Evolutionary conservation across 2,329 filamentous ascomycete genomes (phyloP).

Genomic region (Ciborinia camelliae): DNA sequence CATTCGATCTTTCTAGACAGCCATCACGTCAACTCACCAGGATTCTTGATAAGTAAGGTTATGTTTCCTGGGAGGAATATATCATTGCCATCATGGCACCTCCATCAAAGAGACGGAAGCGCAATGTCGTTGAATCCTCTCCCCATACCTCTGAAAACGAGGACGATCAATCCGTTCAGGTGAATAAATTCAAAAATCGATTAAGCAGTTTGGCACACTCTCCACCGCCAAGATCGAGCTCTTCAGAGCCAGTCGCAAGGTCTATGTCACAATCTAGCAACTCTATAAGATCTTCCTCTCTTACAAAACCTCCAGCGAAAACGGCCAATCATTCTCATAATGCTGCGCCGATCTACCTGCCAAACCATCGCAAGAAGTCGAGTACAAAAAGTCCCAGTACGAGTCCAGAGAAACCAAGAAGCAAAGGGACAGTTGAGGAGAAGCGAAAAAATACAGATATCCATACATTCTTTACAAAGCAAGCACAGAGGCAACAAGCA

Average conservation of each 20-base stretch:
- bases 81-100: conserved; percentile 34
- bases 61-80: background rate
- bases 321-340: conserved; percentile 33
- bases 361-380: conserved; percentile 34
- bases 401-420: conserved; percentile 46
- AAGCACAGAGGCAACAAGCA: conserved; percentile 48
- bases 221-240: conserved; percentile 22
- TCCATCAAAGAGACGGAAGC: conserved; percentile 48
- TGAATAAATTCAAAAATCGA: conserved; percentile 24
- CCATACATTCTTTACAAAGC: conserved; percentile 58
- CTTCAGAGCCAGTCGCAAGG: conserved; percentile 18
- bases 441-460: conserved; percentile 56
- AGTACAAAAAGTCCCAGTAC: conserved; percentile 39
- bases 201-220: conserved; percentile 28
- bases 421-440: conserved; percentile 44
- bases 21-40: background rate
- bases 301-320: conserved; percentile 31
- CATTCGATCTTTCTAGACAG: conserved; percentile 6
- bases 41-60: background rate
- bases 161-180: conserved; percentile 41
- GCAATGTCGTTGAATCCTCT: conserved; percentile 46
- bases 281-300: conserved; percentile 28
- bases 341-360: conserved; percentile 32
- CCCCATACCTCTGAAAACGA: conserved; percentile 47
- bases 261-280: conserved; percentile 19